Evolutionary conservation across 768 basidiomycete species (phyloP).

Genomic region (Flagelloscypha sp.): DNA sequence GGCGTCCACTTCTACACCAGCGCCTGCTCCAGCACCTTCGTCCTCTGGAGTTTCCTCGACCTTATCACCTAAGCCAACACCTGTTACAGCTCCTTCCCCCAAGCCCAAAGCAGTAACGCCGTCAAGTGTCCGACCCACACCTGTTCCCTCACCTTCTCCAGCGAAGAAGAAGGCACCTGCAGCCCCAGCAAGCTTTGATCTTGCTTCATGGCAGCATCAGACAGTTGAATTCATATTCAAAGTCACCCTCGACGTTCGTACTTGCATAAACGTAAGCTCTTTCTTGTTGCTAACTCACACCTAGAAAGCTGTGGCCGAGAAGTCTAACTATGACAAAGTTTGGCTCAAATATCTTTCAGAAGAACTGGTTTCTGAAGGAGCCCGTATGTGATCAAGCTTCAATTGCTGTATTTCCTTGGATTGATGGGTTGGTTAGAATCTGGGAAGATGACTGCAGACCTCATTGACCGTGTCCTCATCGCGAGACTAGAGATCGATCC

Average conservation of each 20-base stretch:
- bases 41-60: no score
- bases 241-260: constrained; percentile 70
- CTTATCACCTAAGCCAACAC: constrained; percentile 17
- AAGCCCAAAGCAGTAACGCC: constrained; percentile 29
- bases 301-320: constrained; percentile 52
- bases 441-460: constrained; percentile 43
- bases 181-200: constrained; percentile 37
- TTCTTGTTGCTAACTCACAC: constrained; percentile 5
- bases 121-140: constrained; percentile 16
- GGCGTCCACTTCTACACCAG: constrained; percentile 29
- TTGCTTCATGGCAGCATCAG: constrained; percentile 66
- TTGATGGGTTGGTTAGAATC: constrained; percentile 22
- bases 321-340: constrained; percentile 57
- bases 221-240: constrained; percentile 61
- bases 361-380: constrained; percentile 59
- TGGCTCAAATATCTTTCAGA: constrained; percentile 74
- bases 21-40: constrained; percentile 20
- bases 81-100: constrained; percentile 20
- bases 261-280: not conserved
- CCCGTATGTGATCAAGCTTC: constrained; percentile 27
- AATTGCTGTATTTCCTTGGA: constrained; percentile 6
- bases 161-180: constrained; percentile 41
- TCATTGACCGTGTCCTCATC: constrained; percentile 75
- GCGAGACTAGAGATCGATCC: constrained; percentile 78
- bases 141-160: constrained; percentile 16